phyloP scores from a whole-genome alignment of 164 flowering plant species.

The Paratinospora sagittata region DNA sequence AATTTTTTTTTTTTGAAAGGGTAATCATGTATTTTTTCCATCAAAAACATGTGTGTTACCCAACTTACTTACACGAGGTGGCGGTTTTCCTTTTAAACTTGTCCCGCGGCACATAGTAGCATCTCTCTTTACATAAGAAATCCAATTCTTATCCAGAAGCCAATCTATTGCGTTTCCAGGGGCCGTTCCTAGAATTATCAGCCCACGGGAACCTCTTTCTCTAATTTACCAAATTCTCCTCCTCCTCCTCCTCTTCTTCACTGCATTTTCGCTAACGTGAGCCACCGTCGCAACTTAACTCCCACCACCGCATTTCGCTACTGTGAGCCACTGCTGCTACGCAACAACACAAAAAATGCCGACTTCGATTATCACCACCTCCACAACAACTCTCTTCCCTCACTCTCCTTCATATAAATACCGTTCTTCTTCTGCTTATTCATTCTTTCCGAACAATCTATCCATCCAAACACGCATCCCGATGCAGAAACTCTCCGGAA shows the following conservation, averaged over 20 bases:
- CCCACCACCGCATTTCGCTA: constrained; percentile 9
- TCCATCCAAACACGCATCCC: constrained; percentile 6
- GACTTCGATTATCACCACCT: constrained; percentile 19
- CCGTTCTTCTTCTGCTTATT: background rate
- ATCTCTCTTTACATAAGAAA: background rate
- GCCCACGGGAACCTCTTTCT: constrained; percentile 3
- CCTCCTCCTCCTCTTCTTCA: background rate
- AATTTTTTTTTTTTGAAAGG: too few relatives aligned
- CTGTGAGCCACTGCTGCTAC: constrained; percentile 7
- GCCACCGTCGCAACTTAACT: background rate
- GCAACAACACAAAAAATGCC: constrained; percentile 10
- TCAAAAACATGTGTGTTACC: too few relatives aligned
- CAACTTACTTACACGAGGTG: background rate
- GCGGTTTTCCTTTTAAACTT: too few relatives aligned
- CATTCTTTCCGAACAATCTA: constrained; percentile 9
- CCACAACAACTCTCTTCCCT: constrained; percentile 16
- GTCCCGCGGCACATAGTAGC: too few relatives aligned
- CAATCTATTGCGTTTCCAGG: background rate
- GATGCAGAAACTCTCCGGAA: background rate
- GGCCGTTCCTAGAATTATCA: background rate
- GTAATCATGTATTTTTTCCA: too few relatives aligned
- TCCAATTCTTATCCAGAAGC: background rate
- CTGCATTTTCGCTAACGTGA: constrained; percentile 1
- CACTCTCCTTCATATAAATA: constrained; percentile 3
- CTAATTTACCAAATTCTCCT: background rate